Percentiles rank a stretch among this genome's conserved stretches.
phyloP scores from a whole-genome alignment of 345 rosid species.

The Murraya paniculata region DNA sequence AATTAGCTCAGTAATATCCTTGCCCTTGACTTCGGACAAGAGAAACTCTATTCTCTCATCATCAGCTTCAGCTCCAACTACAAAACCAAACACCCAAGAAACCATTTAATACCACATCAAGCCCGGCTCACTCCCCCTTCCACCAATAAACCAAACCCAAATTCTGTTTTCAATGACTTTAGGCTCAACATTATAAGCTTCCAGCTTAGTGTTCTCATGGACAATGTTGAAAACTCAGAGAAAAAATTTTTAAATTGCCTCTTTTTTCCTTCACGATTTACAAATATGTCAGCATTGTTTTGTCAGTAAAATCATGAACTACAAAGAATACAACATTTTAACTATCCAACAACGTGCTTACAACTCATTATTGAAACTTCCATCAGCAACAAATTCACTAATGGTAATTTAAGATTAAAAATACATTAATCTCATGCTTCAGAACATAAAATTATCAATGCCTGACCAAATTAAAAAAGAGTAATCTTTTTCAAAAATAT shows the following conservation, averaged over 20 bases:
- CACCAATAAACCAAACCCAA: not conserved
- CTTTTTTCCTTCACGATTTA: too few relatives aligned
- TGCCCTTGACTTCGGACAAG: conserved; percentile 50
- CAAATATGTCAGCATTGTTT: not conserved
- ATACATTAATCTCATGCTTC: not conserved
- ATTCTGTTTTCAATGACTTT: not conserved
- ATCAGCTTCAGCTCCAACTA: conserved; percentile 73
- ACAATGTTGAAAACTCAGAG: too few relatives aligned
- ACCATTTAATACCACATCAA: not conserved
- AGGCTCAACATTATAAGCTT: not conserved
- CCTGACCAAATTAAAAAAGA: not conserved
- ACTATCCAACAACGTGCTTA: not conserved
- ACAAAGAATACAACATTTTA: not conserved
- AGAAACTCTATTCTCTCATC: conserved; percentile 59
- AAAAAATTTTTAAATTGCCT: too few relatives aligned
- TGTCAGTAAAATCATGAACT: not conserved
- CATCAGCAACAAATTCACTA: not conserved
- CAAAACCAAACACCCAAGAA: conserved; percentile 1
- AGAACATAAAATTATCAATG: not conserved
- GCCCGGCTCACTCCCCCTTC: not conserved
- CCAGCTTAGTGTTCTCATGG: not conserved
- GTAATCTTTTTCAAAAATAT: not conserved
- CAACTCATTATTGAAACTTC: not conserved
- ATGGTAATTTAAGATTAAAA: not conserved
- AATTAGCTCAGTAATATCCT: conserved; percentile 64